A percentile compares a stretch with the other conserved stretches of the same genome.
These are phyloP conservation scores for Penicilliopsis zonata DNA, from an alignment of 495 filamentous ascomycete species.

Conservation along the genomic window DNA sequence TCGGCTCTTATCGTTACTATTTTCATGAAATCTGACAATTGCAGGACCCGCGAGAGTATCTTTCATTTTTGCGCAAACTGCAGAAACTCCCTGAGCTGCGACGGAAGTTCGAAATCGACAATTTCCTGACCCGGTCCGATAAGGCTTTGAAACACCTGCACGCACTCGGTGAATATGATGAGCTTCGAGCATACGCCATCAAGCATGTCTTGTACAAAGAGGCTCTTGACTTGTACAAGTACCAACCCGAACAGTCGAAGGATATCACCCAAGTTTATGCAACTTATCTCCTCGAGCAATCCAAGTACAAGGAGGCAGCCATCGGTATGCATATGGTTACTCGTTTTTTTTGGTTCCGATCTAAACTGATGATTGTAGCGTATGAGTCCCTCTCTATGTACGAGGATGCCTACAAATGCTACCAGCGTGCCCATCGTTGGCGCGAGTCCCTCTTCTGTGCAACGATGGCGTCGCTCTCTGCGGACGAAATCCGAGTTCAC, in stretches of 20 bases:
- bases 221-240: conserved; percentile 74
- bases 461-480: conserved; percentile 47
- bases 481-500: conserved; percentile 46
- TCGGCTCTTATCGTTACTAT: conserved; percentile 2
- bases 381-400: conserved; percentile 79
- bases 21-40: background rate
- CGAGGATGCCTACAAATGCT: conserved; percentile 59
- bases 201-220: conserved; percentile 70
- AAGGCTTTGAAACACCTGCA: conserved; percentile 75
- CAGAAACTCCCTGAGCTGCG: conserved; percentile 58
- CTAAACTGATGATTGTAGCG: no score
- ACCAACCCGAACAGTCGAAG: conserved; percentile 48
- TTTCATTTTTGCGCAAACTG: conserved; percentile 82
- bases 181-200: conserved; percentile 58
- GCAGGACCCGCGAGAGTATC: conserved; percentile 81
- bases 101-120: conserved; percentile 74
- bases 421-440: conserved; percentile 76
- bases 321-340: conserved; percentile 31
- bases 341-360: no score
- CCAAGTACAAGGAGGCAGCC: conserved; percentile 73
- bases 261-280: conserved; percentile 67
- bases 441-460: conserved; percentile 75
- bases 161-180: conserved; percentile 54
- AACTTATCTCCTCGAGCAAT: conserved; percentile 57
- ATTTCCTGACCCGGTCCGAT: conserved; percentile 59